These are phyloP conservation scores for Obelidium mucronatum DNA, from an alignment of 192 early-diverging fungal species.

Conservation along the genomic window DNA sequence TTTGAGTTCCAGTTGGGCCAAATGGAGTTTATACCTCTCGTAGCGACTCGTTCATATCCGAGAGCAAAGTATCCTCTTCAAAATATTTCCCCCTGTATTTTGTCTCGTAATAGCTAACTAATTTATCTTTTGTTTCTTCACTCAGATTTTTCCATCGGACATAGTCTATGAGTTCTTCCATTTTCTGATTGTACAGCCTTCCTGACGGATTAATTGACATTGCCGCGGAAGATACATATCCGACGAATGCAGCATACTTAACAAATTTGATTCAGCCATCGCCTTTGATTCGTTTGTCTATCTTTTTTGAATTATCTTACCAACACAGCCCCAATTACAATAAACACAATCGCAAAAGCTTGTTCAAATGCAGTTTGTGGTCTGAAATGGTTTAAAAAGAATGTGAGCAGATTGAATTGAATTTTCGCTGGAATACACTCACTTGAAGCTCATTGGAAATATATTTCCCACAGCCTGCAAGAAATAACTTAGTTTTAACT, in stretches of 20 bases:
- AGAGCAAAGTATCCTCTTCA: conserved; percentile 46
- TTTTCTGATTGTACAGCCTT: conserved; percentile 44
- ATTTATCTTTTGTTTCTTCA: conserved; percentile 15
- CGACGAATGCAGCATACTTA: conserved; percentile 46
- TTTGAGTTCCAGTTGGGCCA: not conserved
- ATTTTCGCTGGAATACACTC: no score
- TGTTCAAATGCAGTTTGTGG: conserved; percentile 37
- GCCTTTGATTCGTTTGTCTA: not conserved
- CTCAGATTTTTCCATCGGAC: conserved; percentile 48
- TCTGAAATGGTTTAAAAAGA: conserved; percentile 25
- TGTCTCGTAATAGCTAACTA: conserved; percentile 47
- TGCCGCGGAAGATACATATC: conserved; percentile 39
- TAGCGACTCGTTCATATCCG: conserved; percentile 48
- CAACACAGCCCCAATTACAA: conserved; percentile 41
- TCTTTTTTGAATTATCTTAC: not conserved
- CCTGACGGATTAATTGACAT: conserved; percentile 45
- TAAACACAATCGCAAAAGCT: conserved; percentile 38
- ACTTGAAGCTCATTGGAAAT: conserved; percentile 44
- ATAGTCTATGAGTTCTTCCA: conserved; percentile 58
- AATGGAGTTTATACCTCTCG: conserved; percentile 23
- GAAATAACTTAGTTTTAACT: no score
- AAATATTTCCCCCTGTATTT: conserved; percentile 58
- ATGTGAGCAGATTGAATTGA: not conserved
- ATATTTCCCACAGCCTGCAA: conserved; percentile 39
- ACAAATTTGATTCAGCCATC: not conserved